Conservation (phyloP, 306 rosid species). For the Glycyrrhiza uralensis region DNA sequence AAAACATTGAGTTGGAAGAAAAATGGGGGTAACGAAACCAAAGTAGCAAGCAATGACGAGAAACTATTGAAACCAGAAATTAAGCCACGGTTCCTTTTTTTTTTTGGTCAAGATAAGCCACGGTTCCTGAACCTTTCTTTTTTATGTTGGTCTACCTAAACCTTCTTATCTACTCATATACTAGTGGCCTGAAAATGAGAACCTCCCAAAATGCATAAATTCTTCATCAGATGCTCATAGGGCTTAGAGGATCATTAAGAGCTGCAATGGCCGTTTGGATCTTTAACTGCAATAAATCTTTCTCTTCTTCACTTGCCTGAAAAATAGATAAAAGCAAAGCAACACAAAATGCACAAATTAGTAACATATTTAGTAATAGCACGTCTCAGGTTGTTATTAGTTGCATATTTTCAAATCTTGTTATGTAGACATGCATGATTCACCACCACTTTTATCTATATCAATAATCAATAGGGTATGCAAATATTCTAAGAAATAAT, state of each 20-base stretch:
- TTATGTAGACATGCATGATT: no score
- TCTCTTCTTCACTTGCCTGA: slow-evolving; percentile 89
- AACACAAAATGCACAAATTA: not conserved
- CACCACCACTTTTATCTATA: no score
- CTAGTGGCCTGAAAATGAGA: not conserved
- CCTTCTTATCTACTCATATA: not conserved
- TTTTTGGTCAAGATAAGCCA: no score
- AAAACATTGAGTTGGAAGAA: not conserved
- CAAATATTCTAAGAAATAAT: no score
- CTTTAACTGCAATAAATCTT: slow-evolving; percentile 54
- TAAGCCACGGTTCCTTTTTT: slow-evolving; percentile 19
- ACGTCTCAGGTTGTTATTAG: no score
- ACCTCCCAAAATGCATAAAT: not conserved
- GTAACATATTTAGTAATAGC: no score
- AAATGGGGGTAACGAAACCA: not conserved
- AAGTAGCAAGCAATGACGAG: not conserved
- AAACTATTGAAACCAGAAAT: not conserved
- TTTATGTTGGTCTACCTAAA: no score
- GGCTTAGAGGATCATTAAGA: slow-evolving; percentile 77
- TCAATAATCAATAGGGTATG: no score
- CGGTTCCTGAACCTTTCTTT: slow-evolving; percentile 9
- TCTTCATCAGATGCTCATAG: slow-evolving; percentile 61
- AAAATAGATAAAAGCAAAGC: not conserved
- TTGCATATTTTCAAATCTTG: no score
- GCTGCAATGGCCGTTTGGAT: slow-evolving; percentile 74